Percentiles rank a stretch among this genome's conserved stretches.
These are phyloP conservation scores for Bigelowiella natans DNA, from an alignment of 78 protist genomes.

Conservation along the genomic window DNA sequence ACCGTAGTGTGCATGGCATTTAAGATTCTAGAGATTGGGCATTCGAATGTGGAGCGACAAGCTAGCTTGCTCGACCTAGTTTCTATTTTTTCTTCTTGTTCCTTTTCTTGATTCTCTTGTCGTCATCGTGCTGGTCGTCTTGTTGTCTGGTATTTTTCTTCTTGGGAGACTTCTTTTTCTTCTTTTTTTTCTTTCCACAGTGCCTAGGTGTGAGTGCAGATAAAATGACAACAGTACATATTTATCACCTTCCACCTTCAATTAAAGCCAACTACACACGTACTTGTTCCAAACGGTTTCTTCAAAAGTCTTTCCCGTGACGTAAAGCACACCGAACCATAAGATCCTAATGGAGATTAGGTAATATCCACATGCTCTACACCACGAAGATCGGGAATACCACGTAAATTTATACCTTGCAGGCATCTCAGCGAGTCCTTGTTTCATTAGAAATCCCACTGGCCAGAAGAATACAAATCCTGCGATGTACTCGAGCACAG, in stretches of 20 bases:
- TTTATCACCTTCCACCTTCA: not conserved
- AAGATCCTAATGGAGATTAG: not conserved
- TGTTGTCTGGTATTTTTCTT: not conserved
- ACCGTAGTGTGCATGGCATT: too few species aligned
- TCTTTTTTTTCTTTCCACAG: not conserved
- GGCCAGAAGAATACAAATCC: not conserved
- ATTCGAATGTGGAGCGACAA: too few species aligned
- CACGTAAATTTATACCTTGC: not conserved
- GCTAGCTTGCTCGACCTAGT: too few species aligned
- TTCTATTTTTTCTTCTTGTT: not conserved
- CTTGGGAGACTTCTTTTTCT: not conserved
- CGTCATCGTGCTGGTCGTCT: not conserved
- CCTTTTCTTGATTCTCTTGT: not conserved
- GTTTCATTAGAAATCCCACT: not conserved
- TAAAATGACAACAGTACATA: not conserved
- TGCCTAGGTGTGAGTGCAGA: too few species aligned
- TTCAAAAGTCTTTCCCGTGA: not conserved
- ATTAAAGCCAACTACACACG: not conserved
- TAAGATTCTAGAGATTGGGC: too few species aligned
- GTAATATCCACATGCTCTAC: too few species aligned
- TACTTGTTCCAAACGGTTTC: not conserved
- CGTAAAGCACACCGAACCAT: not conserved
- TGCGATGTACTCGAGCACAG: not conserved
- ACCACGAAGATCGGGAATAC: too few species aligned
- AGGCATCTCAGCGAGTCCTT: not conserved